phyloP scores from a whole-genome alignment of 2,329 filamentous ascomycete species.

The Colletotrichum zoysiae region DNA sequence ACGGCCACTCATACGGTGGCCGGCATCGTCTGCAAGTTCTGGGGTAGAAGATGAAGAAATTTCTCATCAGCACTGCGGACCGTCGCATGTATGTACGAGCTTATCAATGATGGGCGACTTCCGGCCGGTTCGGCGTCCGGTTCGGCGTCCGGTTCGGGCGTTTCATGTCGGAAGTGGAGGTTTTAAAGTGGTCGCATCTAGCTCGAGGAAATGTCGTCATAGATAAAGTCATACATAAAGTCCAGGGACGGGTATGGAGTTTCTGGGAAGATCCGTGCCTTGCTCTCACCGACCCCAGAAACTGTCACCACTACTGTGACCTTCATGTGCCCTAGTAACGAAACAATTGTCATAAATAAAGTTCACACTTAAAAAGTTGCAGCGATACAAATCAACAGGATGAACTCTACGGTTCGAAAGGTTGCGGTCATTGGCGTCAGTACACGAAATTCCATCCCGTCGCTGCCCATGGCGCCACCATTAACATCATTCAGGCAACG shows the following conservation, averaged over 20 bases:
- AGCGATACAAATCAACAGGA: neutral
- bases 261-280: neutral
- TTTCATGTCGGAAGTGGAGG: no score
- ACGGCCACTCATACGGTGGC: no score
- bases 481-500: slow-evolving; percentile 41
- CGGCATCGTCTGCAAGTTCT: no score
- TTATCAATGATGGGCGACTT: neutral
- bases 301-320: no score
- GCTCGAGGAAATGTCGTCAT: neutral
- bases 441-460: neutral
- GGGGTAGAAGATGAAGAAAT: no score
- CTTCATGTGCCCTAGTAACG: neutral
- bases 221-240: neutral
- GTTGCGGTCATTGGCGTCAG: slow-evolving; percentile 28
- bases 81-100: neutral
- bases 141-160: neutral
- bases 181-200: no score
- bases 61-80: no score
- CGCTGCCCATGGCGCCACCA: no score
- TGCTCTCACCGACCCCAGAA: neutral
- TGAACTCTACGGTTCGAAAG: slow-evolving; percentile 12
- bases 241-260: neutral
- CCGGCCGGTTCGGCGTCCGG: neutral
- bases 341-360: no score
- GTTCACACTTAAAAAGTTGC: no score